A percentile compares a stretch with the other conserved stretches of the same genome.
Evolutionary conservation across 306 rosid species (phyloP).

Genomic region (Luffa acutangula): DNA sequence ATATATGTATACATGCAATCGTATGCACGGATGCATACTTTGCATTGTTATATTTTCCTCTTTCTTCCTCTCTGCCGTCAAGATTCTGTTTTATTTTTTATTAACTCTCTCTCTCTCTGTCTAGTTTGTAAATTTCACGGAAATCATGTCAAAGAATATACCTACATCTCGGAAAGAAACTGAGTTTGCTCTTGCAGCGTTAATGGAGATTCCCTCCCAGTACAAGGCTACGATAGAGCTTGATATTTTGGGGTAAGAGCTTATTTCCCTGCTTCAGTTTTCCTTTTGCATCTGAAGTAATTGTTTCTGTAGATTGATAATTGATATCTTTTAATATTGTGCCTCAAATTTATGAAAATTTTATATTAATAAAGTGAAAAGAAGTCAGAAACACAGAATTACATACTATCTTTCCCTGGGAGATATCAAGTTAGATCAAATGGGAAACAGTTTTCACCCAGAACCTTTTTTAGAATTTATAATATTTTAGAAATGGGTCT

Average conservation of each 20-base stretch:
- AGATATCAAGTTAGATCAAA: not conserved
- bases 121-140: conserved; percentile 85
- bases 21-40: not conserved
- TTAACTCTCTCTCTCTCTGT: conserved; percentile 15
- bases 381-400: not conserved
- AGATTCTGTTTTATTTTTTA: not conserved
- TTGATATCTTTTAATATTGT: not conserved
- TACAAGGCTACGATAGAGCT: conserved; percentile 86
- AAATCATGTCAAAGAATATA: conserved; percentile 72
- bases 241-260: conserved; percentile 53
- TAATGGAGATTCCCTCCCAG: conserved; percentile 98
- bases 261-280: not conserved
- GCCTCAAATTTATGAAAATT: not conserved
- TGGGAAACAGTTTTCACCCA: not conserved
- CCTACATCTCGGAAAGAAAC: conserved; percentile 67
- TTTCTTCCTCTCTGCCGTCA: not conserved
- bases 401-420: not conserved
- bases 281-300: not conserved
- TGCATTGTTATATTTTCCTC: not conserved
- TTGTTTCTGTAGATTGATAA: not conserved
- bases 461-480: not conserved
- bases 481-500: not conserved
- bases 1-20: not conserved
- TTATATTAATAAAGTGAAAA: not conserved
- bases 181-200: conserved; percentile 83